Percentiles rank a stretch among this genome's conserved stretches.
These are phyloP conservation scores for Sphaerostilbella broomeana DNA, from an alignment of 2,329 filamentous ascomycete species.

Conservation along the genomic window DNA sequence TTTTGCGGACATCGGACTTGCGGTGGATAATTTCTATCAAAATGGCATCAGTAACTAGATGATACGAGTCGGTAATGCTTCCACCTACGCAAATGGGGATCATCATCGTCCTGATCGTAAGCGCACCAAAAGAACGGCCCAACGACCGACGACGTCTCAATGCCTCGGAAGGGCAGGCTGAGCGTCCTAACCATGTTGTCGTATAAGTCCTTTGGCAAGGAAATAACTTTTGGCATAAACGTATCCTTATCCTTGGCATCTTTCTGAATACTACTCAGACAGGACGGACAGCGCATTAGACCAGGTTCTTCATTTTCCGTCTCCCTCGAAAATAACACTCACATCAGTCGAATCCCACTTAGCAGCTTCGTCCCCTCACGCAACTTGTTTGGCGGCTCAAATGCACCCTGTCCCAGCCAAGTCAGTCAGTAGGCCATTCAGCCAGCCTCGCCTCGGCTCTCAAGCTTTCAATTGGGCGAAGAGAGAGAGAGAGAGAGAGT, in stretches of 20 bases:
- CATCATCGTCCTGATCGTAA: slow-evolving; percentile 48
- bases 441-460: neutral
- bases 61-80: neutral
- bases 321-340: slow-evolving; percentile 22
- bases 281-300: slow-evolving; percentile 1
- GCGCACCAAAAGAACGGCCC: slow-evolving; percentile 59
- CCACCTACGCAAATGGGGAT: slow-evolving; percentile 50
- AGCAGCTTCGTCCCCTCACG: slow-evolving; percentile 38
- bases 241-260: slow-evolving; percentile 52
- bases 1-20: slow-evolving; percentile 61
- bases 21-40: slow-evolving; percentile 54
- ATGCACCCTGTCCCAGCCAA: slow-evolving; percentile 40
- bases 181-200: slow-evolving; percentile 49
- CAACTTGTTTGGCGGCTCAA: slow-evolving; percentile 38
- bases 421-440: slow-evolving; percentile 5
- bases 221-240: slow-evolving; percentile 49
- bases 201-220: slow-evolving; percentile 44
- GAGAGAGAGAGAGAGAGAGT: neutral
- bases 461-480: neutral
- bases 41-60: neutral
- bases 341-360: slow-evolving; percentile 50
- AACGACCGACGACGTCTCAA: slow-evolving; percentile 53
- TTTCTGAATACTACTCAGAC: slow-evolving; percentile 45
- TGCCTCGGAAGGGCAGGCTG: slow-evolving; percentile 48
- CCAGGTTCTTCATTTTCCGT: neutral